Conservation (phyloP, 169 alveolate genomes). For the Cryptosporidium bovis region DNA sequence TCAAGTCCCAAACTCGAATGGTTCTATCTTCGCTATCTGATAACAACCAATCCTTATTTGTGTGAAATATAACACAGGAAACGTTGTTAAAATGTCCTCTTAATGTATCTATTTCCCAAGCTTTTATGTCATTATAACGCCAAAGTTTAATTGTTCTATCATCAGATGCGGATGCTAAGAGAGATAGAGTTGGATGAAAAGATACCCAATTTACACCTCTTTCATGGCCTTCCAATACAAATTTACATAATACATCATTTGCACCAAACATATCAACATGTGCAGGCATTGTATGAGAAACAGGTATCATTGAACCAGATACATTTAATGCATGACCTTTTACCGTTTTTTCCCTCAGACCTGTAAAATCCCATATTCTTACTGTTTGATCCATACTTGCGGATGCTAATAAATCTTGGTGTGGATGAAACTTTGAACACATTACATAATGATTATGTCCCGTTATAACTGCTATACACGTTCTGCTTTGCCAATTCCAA, state of each 20-base stretch:
- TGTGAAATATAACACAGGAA: conserved; percentile 92
- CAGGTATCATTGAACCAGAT: conserved; percentile 2
- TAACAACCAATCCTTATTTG: conserved; percentile 89
- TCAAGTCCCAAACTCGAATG: conserved; percentile 93
- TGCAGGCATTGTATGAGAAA: conserved; percentile 63
- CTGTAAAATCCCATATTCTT: conserved; percentile 95
- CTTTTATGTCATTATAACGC: conserved; percentile 91
- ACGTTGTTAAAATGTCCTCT: conserved; percentile 95
- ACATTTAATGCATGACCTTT: conserved; percentile 76
- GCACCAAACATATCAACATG: conserved; percentile 89
- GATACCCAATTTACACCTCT: conserved; percentile 96
- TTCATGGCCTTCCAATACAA: conserved; percentile 96
- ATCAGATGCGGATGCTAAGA: conserved; percentile 94
- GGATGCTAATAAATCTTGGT: conserved; percentile 92
- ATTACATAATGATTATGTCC: conserved; percentile 98
- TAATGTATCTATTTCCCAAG: conserved; percentile 94
- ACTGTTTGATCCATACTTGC: conserved; percentile 94
- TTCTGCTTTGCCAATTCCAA: conserved; percentile 97
- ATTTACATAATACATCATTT: conserved; percentile 89
- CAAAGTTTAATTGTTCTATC: conserved; percentile 94
- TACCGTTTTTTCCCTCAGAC: conserved; percentile 91
- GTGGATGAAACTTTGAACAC: conserved; percentile 96
- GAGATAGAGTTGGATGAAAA: conserved; percentile 91
- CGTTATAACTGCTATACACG: conserved; percentile 87
- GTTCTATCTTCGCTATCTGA: conserved; percentile 95